A percentile compares a stretch with the other conserved stretches of the same genome.
Evolutionary conservation across 139 green algal species (phyloP).

Genomic region (Chlamydomonas sp.): DNA sequence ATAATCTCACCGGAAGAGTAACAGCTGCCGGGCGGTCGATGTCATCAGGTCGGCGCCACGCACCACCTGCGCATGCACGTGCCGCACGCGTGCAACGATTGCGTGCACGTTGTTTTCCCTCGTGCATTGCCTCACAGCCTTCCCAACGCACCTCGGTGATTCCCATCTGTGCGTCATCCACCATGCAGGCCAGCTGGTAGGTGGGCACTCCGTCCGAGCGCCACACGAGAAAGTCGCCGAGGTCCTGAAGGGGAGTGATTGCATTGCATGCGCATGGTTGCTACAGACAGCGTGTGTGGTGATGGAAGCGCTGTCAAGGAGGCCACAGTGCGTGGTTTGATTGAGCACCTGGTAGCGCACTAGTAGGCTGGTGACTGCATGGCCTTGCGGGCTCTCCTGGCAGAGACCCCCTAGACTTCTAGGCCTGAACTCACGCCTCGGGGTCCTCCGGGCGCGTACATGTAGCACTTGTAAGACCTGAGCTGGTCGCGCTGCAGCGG

Average conservation of each 20-base stretch:
- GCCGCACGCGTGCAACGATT: too few relatives aligned
- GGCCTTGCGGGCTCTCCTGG: too few relatives aligned
- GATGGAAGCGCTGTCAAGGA: not conserved
- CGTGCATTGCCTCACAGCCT: not conserved
- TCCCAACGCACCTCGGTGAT: conserved; percentile 15
- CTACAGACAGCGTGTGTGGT: not conserved
- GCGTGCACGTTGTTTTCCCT: too few relatives aligned
- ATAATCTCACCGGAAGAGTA: too few relatives aligned
- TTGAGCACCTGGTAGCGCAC: not conserved
- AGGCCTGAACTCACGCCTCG: not conserved
- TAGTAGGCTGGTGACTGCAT: too few relatives aligned
- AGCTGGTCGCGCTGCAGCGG: not conserved
- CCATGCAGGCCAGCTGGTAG: conserved; percentile 19
- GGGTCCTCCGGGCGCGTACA: too few relatives aligned
- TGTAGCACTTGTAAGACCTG: not conserved
- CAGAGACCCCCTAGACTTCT: not conserved
- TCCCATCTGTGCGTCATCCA: conserved; percentile 16
- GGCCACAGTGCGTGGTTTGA: not conserved
- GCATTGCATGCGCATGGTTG: not conserved
- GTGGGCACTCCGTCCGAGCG: conserved; percentile 13
- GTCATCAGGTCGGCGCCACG: conserved; percentile 13
- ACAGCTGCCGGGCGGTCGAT: conserved; percentile 17
- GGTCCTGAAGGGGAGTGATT: not conserved
- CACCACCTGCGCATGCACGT: conserved; percentile 15
- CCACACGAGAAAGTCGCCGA: conserved; percentile 23